These are phyloP conservation scores for Trametes polyzona DNA, from an alignment of 1,284 basidiomycete genomes.

Conservation along the genomic window DNA sequence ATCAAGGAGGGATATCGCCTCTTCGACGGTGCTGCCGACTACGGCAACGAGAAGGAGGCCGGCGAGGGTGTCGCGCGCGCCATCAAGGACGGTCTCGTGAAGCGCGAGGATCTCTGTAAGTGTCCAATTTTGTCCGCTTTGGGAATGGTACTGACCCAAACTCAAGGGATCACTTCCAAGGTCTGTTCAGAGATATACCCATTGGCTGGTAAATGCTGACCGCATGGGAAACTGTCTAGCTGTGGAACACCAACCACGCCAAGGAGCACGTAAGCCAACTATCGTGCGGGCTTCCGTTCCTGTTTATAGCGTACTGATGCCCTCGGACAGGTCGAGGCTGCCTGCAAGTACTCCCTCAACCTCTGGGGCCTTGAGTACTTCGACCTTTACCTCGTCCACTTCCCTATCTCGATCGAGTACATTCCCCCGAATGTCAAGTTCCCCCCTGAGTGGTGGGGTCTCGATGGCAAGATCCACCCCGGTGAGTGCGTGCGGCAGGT, in stretches of 20 bases:
- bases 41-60: constrained; percentile 89
- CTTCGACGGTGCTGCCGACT: constrained; percentile 82
- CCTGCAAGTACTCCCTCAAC: constrained; percentile 64
- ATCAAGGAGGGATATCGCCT: constrained; percentile 81
- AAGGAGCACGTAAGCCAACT: constrained; percentile 58
- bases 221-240: constrained; percentile 43
- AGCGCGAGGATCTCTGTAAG: constrained; percentile 79
- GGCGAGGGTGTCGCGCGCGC: constrained; percentile 76
- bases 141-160: neutral
- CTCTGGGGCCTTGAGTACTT: constrained; percentile 84
- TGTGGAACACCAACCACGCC: constrained; percentile 85
- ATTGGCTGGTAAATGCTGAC: constrained; percentile 22
- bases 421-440: constrained; percentile 77
- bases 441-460: constrained; percentile 79
- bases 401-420: constrained; percentile 78
- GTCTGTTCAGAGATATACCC: constrained; percentile 32
- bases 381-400: constrained; percentile 78
- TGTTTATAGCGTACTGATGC: constrained; percentile 1
- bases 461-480: constrained; percentile 63
- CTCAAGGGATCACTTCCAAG: constrained; percentile 72
- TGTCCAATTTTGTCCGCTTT: constrained; percentile 25
- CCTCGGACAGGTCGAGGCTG: constrained; percentile 48
- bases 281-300: neutral
- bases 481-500: constrained; percentile 44
- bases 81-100: constrained; percentile 74